Percentiles rank a stretch among this genome's conserved stretches.
These are phyloP conservation scores for Naumovozyma castellii DNA, from an alignment of 805 yeast species.

Conservation along the genomic window DNA sequence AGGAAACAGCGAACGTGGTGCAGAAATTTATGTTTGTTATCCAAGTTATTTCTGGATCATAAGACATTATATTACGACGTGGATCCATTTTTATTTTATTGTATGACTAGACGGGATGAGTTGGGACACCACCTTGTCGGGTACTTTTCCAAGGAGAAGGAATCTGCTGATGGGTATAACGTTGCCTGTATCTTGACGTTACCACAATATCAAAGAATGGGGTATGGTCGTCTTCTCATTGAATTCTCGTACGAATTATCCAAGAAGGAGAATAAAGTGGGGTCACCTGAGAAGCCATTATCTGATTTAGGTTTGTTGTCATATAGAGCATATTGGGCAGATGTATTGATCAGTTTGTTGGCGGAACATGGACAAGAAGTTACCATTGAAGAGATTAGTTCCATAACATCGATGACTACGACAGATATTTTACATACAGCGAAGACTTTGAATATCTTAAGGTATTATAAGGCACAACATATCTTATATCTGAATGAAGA, in stretches of 20 bases:
- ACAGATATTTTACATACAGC: constrained; percentile 90
- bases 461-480: constrained; percentile 94
- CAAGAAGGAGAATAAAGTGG: constrained; percentile 78
- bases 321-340: constrained; percentile 95
- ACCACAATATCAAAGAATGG: constrained; percentile 94
- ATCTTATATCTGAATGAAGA: constrained; percentile 79
- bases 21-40: constrained; percentile 82
- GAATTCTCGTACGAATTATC: constrained; percentile 90
- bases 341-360: constrained; percentile 64
- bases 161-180: constrained; percentile 87
- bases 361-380: constrained; percentile 57
- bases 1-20: constrained; percentile 96
- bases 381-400: constrained; percentile 84
- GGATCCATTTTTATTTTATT: constrained; percentile 91
- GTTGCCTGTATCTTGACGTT: constrained; percentile 94
- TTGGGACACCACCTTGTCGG: constrained; percentile 95
- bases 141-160: constrained; percentile 93
- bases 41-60: constrained; percentile 87
- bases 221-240: constrained; percentile 84
- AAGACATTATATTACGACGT: constrained; percentile 95
- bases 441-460: constrained; percentile 79
- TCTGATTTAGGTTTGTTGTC: constrained; percentile 90
- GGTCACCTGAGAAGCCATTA: constrained; percentile 95
- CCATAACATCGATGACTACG: constrained; percentile 87
- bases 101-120: constrained; percentile 86